Conservation (phyloP, 2,329 filamentous ascomycete species). For the Torrubiella hemipterigena region DNA sequence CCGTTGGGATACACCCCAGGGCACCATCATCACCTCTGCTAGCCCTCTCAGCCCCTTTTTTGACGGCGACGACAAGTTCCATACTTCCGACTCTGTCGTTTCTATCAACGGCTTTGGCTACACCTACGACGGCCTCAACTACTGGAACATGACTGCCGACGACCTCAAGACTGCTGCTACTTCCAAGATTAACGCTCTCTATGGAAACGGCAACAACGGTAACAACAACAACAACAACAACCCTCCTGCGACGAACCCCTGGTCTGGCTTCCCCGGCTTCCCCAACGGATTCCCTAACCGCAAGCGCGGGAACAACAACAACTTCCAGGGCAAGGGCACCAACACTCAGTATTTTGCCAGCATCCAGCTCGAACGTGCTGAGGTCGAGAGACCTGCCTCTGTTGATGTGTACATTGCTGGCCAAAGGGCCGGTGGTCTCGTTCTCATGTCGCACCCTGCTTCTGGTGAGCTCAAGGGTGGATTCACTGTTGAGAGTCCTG, state of each 20-base stretch:
- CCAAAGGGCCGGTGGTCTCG: conserved; percentile 8
- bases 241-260: neutral
- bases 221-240: neutral
- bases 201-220: conserved; percentile 1
- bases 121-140: conserved; percentile 8
- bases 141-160: conserved; percentile 4
- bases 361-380: conserved; percentile 7
- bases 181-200: conserved; percentile 8
- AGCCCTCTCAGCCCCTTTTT: conserved; percentile 31
- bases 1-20: conserved; percentile 20
- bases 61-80: conserved; percentile 16
- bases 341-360: conserved; percentile 6
- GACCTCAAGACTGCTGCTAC: conserved; percentile 5
- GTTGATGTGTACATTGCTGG: conserved; percentile 8
- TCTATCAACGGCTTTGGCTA: conserved; percentile 10
- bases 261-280: no score
- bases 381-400: conserved; percentile 10
- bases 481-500: conserved; percentile 39
- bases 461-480: conserved; percentile 6
- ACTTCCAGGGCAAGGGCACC: no score
- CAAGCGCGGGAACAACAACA: neutral
- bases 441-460: conserved; percentile 7
- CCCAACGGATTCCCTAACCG: neutral
- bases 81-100: conserved; percentile 16
- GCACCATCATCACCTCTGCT: conserved; percentile 19